Conservation (phyloP, 768 basidiomycete genomes). For the Cystobasidium onofrii region DNA sequence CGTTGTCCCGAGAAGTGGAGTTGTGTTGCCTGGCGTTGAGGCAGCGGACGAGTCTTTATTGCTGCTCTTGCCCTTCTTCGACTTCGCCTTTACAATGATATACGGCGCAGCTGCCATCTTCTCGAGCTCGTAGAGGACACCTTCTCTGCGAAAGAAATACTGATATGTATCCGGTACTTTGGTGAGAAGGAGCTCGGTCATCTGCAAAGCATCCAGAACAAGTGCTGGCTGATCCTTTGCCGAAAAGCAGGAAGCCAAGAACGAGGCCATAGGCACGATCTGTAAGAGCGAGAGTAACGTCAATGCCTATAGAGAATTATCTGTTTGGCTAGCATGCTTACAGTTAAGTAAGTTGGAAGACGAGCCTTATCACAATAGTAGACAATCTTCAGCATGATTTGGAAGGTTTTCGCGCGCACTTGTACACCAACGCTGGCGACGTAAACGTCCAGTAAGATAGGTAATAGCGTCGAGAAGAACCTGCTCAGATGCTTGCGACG, state of each 20-base stretch:
- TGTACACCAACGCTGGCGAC: slow-evolving; percentile 88
- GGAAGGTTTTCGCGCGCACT: slow-evolving; percentile 79
- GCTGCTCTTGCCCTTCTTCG: slow-evolving; percentile 44
- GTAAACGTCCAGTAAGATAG: slow-evolving; percentile 95
- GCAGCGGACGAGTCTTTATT: slow-evolving; percentile 6
- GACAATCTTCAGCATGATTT: slow-evolving; percentile 78
- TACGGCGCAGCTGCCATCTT: slow-evolving; percentile 60
- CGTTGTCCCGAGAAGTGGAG: slow-evolving; percentile 33
- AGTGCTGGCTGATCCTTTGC: slow-evolving; percentile 81
- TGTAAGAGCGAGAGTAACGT: slow-evolving; percentile 44
- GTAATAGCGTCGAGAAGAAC: slow-evolving; percentile 81
- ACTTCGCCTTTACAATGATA: slow-evolving; percentile 46
- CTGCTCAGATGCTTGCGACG: slow-evolving; percentile 63
- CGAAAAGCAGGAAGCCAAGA: slow-evolving; percentile 85
- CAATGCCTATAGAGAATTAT: neutral
- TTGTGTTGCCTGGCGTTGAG: slow-evolving; percentile 28
- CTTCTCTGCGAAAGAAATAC: slow-evolving; percentile 84
- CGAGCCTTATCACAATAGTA: slow-evolving; percentile 74
- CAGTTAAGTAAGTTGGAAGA: slow-evolving; percentile 66
- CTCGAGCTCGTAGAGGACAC: slow-evolving; percentile 92
- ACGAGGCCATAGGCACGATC: slow-evolving; percentile 91
- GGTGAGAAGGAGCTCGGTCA: slow-evolving; percentile 78
- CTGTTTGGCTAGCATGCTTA: slow-evolving; percentile 51
- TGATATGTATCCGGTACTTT: slow-evolving; percentile 79
- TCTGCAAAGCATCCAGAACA: slow-evolving; percentile 78